Evolutionary conservation across 441 rosid genomes (phyloP), one percentile per base, ranked within the genome.

Genomic region (Populus hybrid): DNA sequence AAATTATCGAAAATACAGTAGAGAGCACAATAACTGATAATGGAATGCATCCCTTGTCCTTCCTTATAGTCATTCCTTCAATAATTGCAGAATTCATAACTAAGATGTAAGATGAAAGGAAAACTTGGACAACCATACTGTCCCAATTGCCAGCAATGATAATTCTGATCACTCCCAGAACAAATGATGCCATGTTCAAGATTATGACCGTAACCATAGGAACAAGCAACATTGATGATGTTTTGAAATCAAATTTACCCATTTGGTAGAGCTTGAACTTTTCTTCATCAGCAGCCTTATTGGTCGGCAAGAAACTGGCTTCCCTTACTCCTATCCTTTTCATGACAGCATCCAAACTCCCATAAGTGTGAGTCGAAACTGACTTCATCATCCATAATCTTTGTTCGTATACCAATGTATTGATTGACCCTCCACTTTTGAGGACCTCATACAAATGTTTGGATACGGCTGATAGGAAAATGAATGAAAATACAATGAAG

Each of bases 381-480:
- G 86, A 33, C 40, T 73, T 85, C 11, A 88, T 85, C 86, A 86
- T 86, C 90, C 89, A 88, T 31, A 77, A 70, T 14, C 89, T 75
- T 23, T 71, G 68, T 61, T 88, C 90, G 31, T 86, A 78, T 24
- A 33, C 72, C 83, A 79, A 78, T 38, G 56, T 61, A n/a, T n/a
- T 14, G 6, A 84, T 21, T 9, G 83, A 33, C 36, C 79, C 79
- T 9, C 78, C 85, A 2, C 74, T 68, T 35, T 23, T 16, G 1
- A 84, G n/a, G 18, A 88, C 80, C 45, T 88, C 88, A 3, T 74
- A 16, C n/a, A 88, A n/a, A 14, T 82, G 81, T 64, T 76, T 79
- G 2, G 59, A 56, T 9, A 73, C n/a, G 1, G 80, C 10, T 0
- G 85, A 82, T 11, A 80, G 4, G 69, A 86, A 86, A 72, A 82